These are phyloP conservation scores for Aspergillus piperis DNA, from an alignment of 2,329 filamentous ascomycete species.

Conservation along the genomic window DNA sequence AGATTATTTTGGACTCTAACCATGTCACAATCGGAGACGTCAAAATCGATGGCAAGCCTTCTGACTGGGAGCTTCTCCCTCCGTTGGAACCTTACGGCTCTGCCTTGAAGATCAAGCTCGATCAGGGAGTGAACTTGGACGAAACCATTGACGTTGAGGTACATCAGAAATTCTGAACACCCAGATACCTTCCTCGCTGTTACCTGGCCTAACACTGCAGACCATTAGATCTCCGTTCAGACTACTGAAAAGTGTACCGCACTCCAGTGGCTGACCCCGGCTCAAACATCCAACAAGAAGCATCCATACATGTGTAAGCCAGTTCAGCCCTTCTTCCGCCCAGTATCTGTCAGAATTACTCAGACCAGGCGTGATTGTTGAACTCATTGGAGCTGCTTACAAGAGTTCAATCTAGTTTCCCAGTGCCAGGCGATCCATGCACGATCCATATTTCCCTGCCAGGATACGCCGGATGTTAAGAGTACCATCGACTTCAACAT, in stretches of 20 bases:
- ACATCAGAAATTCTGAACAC: slow-evolving; percentile 18
- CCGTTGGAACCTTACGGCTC: slow-evolving; percentile 68
- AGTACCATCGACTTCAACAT: slow-evolving; percentile 91
- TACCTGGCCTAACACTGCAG: not conserved
- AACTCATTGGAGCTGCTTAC: not conserved
- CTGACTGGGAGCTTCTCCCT: slow-evolving; percentile 70
- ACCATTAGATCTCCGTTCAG: slow-evolving; percentile 63
- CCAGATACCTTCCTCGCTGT: not conserved
- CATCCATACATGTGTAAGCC: slow-evolving; percentile 82
- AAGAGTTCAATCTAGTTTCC: slow-evolving; percentile 58
- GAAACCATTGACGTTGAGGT: slow-evolving; percentile 52
- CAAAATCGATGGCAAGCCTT: slow-evolving; percentile 65
- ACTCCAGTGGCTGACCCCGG: slow-evolving; percentile 90
- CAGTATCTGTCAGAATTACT: not conserved
- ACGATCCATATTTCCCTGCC: slow-evolving; percentile 90
- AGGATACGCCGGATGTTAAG: slow-evolving; percentile 97
- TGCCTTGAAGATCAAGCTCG: slow-evolving; percentile 51
- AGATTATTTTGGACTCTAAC: slow-evolving; percentile 87
- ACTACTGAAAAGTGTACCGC: slow-evolving; percentile 90
- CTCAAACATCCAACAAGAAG: slow-evolving; percentile 92
- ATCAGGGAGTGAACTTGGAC: slow-evolving; percentile 49
- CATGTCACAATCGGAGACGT: slow-evolving; percentile 73
- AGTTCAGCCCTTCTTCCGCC: not conserved
- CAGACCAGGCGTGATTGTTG: not conserved
- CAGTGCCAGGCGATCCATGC: slow-evolving; percentile 97